Percentiles rank a stretch among this genome's conserved stretches.
phyloP scores from a whole-genome alignment of 257 asterid genomes.

The Agastache rugosa region DNA sequence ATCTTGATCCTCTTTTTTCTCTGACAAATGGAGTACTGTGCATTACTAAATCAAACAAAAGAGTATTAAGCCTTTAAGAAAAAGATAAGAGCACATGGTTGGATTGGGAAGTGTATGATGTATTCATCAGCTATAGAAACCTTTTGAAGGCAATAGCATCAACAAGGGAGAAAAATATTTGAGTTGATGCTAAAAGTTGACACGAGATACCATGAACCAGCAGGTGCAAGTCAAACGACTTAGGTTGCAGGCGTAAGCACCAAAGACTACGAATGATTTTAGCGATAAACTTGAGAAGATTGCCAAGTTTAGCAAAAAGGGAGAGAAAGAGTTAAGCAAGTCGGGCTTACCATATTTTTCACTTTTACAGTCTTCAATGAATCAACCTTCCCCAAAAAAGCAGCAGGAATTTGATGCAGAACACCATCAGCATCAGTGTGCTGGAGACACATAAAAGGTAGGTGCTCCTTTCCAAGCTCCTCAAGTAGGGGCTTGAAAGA shows the following conservation, averaged over 20 bases:
- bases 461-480: slow-evolving; percentile 74
- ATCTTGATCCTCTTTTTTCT: slow-evolving; percentile 20
- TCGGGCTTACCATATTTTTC: slow-evolving; percentile 64
- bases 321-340: slow-evolving; percentile 22
- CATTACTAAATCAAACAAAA: slow-evolving; percentile 18
- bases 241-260: slow-evolving; percentile 2
- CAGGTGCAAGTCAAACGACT: slow-evolving; percentile 7
- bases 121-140: slow-evolving; percentile 6
- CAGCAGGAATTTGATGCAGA: slow-evolving; percentile 83
- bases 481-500: slow-evolving; percentile 78
- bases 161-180: not conserved
- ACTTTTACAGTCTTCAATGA: slow-evolving; percentile 64
- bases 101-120: slow-evolving; percentile 12
- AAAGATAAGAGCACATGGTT: slow-evolving; percentile 22
- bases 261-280: slow-evolving; percentile 16
- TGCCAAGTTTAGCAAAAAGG: slow-evolving; percentile 13
- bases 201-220: not conserved
- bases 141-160: slow-evolving; percentile 30
- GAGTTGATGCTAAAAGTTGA: not conserved
- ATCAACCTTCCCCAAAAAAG: slow-evolving; percentile 87
- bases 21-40: slow-evolving; percentile 17
- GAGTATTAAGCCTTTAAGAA: not conserved
- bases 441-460: slow-evolving; percentile 84
- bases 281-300: not conserved
- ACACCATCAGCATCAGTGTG: slow-evolving; percentile 77